Percentiles rank a stretch among this genome's conserved stretches.
Conservation (phyloP, 176 grass and related monocot species). For the Ensete ventricosum region DNA sequence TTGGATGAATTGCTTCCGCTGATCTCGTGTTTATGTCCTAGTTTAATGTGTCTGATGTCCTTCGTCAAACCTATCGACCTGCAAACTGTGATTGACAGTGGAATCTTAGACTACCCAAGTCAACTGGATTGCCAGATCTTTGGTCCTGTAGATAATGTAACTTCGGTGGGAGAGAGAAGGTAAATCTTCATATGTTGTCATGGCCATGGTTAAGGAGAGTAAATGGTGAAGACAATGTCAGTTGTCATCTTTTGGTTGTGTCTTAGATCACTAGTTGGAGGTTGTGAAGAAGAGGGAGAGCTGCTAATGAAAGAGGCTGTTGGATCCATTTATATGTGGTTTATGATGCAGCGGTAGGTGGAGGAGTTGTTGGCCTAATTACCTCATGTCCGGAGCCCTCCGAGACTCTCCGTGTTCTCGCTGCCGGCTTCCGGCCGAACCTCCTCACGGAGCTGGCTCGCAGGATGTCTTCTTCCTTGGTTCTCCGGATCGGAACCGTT, state of each 20-base stretch:
- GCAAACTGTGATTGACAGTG: too few relatives aligned
- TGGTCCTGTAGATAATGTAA: too few relatives aligned
- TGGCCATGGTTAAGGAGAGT: background rate
- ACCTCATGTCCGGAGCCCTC: constrained; percentile 10
- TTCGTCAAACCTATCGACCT: too few relatives aligned
- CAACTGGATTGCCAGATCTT: too few relatives aligned
- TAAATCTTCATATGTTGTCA: too few relatives aligned
- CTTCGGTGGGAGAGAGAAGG: too few relatives aligned
- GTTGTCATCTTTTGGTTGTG: background rate
- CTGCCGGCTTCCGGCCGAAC: background rate
- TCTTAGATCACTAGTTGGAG: background rate
- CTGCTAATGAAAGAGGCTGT: background rate
- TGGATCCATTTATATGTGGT: background rate
- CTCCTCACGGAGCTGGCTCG: background rate
- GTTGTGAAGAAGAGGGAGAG: background rate
- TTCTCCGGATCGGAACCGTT: constrained; percentile 13
- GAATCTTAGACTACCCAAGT: too few relatives aligned
- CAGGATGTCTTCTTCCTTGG: constrained; percentile 4
- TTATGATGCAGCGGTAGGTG: background rate
- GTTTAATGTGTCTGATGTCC: too few relatives aligned
- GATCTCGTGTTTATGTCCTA: too few relatives aligned
- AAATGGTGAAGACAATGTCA: background rate
- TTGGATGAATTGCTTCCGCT: background rate
- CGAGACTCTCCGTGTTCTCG: background rate
- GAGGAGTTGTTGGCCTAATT: background rate